Evolutionary conservation across 2,329 filamentous ascomycete genomes (phyloP).

Genomic region (Dactylellina drechsleri): DNA sequence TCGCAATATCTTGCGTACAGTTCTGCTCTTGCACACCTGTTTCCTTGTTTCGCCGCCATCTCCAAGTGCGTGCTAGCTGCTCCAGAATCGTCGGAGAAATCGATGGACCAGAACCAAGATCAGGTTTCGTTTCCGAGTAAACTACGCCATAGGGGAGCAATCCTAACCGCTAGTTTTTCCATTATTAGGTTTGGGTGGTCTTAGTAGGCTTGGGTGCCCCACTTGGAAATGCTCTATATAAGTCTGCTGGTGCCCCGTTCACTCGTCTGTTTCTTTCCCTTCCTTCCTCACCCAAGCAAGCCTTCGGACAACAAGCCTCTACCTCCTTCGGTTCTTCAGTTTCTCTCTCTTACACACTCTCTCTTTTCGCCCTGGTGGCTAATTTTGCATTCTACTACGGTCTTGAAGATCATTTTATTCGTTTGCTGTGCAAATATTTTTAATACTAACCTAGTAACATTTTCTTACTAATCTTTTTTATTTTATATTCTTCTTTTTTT

Average conservation of each 20-base stretch:
- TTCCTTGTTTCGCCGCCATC: constrained; percentile 19
- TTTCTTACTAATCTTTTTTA: constrained; percentile 25
- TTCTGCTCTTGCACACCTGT: not conserved
- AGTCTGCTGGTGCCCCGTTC: constrained; percentile 6
- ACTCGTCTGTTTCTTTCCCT: constrained; percentile 10
- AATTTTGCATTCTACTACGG: constrained; percentile 42
- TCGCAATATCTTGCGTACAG: not conserved
- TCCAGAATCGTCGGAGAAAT: constrained; percentile 41
- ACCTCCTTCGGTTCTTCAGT: constrained; percentile 38
- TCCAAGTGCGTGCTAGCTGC: constrained; percentile 35
- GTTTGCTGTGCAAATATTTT: constrained; percentile 47
- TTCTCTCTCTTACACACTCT: constrained; percentile 6
- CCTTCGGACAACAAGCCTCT: constrained; percentile 46
- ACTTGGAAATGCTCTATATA: constrained; percentile 1
- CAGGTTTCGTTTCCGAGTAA: constrained; percentile 10
- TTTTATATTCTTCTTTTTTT: constrained; percentile 27
- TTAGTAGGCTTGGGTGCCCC: not conserved
- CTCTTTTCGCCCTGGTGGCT: constrained; percentile 53
- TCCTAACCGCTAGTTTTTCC: constrained; percentile 8
- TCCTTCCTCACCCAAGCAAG: constrained; percentile 48
- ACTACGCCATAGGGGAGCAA: constrained; percentile 22
- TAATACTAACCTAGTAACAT: constrained; percentile 29
- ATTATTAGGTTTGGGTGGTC: not conserved
- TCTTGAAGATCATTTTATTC: constrained; percentile 50
- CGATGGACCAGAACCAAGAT: constrained; percentile 10